Evolutionary conservation across 129 eudicot genomes (phyloP).

Genomic region (Tanacetum coccineum): DNA sequence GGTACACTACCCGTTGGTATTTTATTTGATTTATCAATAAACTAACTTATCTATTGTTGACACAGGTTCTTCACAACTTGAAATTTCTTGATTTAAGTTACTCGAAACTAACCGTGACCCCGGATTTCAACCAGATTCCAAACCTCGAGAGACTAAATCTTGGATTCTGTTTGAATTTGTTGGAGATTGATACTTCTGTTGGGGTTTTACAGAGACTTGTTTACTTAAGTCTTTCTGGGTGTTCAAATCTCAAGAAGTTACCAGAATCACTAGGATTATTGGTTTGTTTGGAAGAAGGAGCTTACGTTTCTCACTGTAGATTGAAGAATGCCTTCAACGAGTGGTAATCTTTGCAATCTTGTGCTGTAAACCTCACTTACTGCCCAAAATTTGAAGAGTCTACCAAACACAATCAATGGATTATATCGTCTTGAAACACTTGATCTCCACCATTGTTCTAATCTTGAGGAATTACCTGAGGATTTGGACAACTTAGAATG

Average conservation of each 20-base stretch:
- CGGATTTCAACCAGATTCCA: constrained; percentile 21
- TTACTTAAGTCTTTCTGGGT: too few relatives aligned
- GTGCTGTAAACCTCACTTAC: constrained; percentile 14
- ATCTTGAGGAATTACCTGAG: constrained; percentile 11
- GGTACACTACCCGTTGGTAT: too few relatives aligned
- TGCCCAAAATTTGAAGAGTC: constrained; percentile 15
- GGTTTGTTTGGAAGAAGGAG: constrained; percentile 7
- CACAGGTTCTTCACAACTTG: constrained; percentile 23
- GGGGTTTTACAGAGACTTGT: constrained; percentile 19
- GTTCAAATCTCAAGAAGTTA: background rate
- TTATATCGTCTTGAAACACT: constrained; percentile 10
- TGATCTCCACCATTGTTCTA: constrained; percentile 20
- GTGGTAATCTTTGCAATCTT: constrained; percentile 21
- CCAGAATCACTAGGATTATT: constrained; percentile 18
- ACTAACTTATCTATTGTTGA: background rate
- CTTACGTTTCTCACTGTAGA: constrained; percentile 23
- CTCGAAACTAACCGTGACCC: constrained; percentile 18
- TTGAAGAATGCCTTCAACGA: constrained; percentile 20
- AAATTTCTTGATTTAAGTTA: constrained; percentile 23
- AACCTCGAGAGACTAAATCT: constrained; percentile 28
- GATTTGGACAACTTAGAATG: constrained; percentile 8
- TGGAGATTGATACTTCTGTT: constrained; percentile 26
- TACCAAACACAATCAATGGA: constrained; percentile 16
- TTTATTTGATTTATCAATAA: too few relatives aligned
- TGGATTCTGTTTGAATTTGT: constrained; percentile 15